Evolutionary conservation across 495 filamentous ascomycete genomes (phyloP).

Genomic region (Aspergillus bertholletiae): DNA sequence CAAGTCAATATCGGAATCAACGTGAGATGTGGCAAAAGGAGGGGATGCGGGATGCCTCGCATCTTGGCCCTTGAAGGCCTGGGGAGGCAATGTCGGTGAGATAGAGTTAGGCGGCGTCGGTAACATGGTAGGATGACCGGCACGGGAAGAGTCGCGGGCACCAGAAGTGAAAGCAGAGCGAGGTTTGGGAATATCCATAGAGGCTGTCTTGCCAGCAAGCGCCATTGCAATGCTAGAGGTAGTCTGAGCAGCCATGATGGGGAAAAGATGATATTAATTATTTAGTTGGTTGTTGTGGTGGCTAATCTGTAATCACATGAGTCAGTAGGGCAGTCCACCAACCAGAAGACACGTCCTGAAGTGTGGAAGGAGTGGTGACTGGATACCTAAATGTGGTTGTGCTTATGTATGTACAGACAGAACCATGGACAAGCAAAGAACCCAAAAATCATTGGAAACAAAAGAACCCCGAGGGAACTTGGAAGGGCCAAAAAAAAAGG

Average conservation of each 20-base stretch:
- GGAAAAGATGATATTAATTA: conserved; percentile 8
- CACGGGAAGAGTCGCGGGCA: conserved; percentile 54
- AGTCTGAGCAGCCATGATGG: conserved; percentile 48
- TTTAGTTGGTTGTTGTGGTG: conserved; percentile 9
- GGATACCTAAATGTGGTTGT: not conserved
- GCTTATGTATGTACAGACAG: conserved; percentile 1
- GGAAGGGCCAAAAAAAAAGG: not conserved
- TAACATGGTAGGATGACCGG: conserved; percentile 56
- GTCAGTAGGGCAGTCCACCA: conserved; percentile 17
- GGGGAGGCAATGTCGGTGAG: conserved; percentile 82
- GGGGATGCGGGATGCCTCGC: conserved; percentile 45
- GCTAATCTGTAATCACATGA: conserved; percentile 23
- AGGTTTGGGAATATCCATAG: conserved; percentile 69
- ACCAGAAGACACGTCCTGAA: conserved; percentile 3
- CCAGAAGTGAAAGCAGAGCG: conserved; percentile 60
- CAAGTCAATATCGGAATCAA: conserved; percentile 88
- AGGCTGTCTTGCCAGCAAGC: conserved; percentile 59
- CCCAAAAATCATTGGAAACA: not conserved
- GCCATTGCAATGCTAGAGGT: conserved; percentile 60
- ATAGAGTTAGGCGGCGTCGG: conserved; percentile 96
- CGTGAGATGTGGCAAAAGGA: conserved; percentile 53
- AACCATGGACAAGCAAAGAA: conserved; percentile 5
- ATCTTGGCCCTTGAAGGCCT: conserved; percentile 57
- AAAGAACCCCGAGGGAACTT: not conserved
- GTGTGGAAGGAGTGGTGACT: conserved; percentile 7